Conservation (phyloP, 768 basidiomycete species). For the Rhodosporidiobolus sp. region DNA sequence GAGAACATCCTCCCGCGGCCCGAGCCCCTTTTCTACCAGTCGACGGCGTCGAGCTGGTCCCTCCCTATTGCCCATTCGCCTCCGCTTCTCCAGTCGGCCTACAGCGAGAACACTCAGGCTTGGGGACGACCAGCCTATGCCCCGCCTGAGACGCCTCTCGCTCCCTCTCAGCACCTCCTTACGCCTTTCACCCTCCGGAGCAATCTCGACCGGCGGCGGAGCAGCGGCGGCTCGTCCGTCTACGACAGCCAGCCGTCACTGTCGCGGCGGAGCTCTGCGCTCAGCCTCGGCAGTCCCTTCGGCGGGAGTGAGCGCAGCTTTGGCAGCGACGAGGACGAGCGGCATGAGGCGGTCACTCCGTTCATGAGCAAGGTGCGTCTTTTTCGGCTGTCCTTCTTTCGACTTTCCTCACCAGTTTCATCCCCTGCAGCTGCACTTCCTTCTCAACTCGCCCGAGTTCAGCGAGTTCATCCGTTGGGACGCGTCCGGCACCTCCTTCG, state of each 20-base stretch:
- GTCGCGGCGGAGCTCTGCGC: background rate
- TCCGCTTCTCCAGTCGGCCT: background rate
- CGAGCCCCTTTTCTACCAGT: background rate
- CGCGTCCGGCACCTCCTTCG: conserved; percentile 15
- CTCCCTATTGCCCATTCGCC: background rate
- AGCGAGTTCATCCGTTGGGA: conserved; percentile 23
- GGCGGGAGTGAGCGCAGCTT: background rate
- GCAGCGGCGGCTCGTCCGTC: background rate
- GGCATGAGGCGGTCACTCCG: conserved; percentile 10
- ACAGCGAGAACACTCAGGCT: too few species aligned
- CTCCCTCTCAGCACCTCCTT: background rate
- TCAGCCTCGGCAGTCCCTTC: background rate
- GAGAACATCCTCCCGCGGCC: background rate
- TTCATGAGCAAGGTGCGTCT: conserved; percentile 26
- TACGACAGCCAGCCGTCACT: too few species aligned
- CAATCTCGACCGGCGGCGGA: background rate
- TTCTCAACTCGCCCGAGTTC: conserved; percentile 12
- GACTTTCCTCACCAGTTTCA: too few species aligned
- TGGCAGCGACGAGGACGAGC: background rate
- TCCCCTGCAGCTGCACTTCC: conserved; percentile 2
- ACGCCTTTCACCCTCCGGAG: too few species aligned
- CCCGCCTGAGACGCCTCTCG: too few species aligned
- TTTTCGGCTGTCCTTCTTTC: too few species aligned
- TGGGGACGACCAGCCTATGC: background rate
- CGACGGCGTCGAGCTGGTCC: background rate